Base-by-base conservation (phyloP, 2,329 filamentous ascomycete species). In the Colletotrichum navitas region DNA sequence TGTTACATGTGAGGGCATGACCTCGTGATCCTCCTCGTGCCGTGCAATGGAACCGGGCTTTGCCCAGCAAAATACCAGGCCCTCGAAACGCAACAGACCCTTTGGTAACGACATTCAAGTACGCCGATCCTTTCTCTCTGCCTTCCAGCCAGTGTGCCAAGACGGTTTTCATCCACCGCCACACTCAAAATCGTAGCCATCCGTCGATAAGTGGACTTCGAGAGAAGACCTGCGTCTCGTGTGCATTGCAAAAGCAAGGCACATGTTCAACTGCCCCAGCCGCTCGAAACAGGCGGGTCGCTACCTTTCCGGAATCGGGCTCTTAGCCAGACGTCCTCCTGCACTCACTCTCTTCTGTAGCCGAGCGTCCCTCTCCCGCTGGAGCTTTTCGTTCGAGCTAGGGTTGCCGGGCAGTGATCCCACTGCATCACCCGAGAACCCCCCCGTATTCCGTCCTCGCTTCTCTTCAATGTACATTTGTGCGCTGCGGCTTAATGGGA, bases 401-500 rank as follows among this genome's bases (percentile, higher is more conserved):
- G 81, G 74, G 60, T 78, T 82, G 34, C 76, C 77, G 21, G 93
- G 90, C 47, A 94, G 81, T 1, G 91, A 88, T 1, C 88, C 86
- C 1, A 93, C 80, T 11, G 86, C 88, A 78, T 94, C 93, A 73
- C 78, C 77, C 21, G 78, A 90, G 79, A 85, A 78, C 76, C 81
- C 82, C 76, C 81, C 82, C 71, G 82, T 79, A 74, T 82, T 80
- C 74, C 87, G 83, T 66, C 86, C 83, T 71, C 87, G 84, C 80
- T 91, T 97, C 82, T 94, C 91, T 75, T 97, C 94, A 59, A 98
- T 85, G 77, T 98, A 99, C 43, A 93, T 81, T 77, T 93, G 91
- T 2, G 96, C 95, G 58, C 91, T 92, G 12, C 89, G 86, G 72
- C 94, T 94, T 14, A 99, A 87, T 1, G 94, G 94, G 75, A 98